phyloP scores from a whole-genome alignment of 306 rosid species.

The Vigna reflexopilosa region DNA sequence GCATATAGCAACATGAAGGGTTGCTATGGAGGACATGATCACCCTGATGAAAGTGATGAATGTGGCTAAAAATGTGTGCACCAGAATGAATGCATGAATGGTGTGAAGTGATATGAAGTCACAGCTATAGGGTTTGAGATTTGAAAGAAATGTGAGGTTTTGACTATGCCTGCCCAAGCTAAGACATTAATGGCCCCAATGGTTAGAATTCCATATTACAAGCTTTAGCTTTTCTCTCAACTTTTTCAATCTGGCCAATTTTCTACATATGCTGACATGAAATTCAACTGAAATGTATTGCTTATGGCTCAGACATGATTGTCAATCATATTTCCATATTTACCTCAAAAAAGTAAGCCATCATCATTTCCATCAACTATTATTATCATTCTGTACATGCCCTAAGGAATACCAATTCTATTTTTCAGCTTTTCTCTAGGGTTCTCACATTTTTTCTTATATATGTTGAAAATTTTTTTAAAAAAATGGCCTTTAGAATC shows the following conservation, averaged over 20 bases:
- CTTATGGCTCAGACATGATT: constrained; percentile 31
- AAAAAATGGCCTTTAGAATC: too few species aligned
- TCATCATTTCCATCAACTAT: not conserved
- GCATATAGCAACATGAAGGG: not conserved
- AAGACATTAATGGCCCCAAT: constrained; percentile 67
- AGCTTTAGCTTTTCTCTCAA: constrained; percentile 2
- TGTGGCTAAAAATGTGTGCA: constrained; percentile 25
- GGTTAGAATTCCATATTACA: constrained; percentile 3
- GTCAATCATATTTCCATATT: not conserved
- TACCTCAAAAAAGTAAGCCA: not conserved
- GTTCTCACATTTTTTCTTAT: not conserved
- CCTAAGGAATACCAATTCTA: not conserved
- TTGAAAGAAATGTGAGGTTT: constrained; percentile 38
- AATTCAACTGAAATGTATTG: constrained; percentile 2
- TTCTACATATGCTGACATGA: constrained; percentile 1
- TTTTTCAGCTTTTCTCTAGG: not conserved
- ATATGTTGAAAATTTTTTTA: too few species aligned
- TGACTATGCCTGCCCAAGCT: constrained; percentile 45
- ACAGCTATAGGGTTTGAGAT: constrained; percentile 11
- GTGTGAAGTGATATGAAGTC: constrained; percentile 7
- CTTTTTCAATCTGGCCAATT: constrained; percentile 21
- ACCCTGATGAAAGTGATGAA: constrained; percentile 26
- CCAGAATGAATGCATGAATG: constrained; percentile 7
- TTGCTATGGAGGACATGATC: not conserved
- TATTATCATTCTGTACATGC: not conserved